Evolutionary conservation across 208 protist species (phyloP).

Genomic region (Leishmania tropica): DNA sequence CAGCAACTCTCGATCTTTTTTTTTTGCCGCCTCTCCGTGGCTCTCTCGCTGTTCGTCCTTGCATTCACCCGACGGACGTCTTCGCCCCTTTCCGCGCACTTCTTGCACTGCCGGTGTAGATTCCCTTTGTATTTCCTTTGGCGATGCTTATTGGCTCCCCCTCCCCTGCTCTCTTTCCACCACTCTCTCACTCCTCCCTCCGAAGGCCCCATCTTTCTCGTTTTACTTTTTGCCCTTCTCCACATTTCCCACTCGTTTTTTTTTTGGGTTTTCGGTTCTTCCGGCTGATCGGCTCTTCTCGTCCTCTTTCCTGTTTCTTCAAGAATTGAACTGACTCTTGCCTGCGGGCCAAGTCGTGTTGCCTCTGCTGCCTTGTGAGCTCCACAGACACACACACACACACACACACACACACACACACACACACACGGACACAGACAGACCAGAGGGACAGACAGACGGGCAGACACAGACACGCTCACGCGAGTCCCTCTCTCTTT

Average conservation of each 20-base stretch:
- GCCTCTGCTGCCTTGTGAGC: background rate
- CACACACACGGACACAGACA: background rate
- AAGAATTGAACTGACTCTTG: background rate
- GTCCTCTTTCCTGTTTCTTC: background rate
- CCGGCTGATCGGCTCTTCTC: background rate
- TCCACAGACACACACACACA: background rate
- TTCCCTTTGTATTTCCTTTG: constrained; percentile 14
- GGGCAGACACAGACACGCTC: too few species aligned
- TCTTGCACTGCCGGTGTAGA: background rate
- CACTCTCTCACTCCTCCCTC: background rate
- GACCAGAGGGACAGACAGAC: too few species aligned
- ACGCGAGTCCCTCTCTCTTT: too few species aligned
- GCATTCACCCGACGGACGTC: background rate
- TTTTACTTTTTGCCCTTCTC: background rate
- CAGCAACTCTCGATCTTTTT: constrained; percentile 15
- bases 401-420: background rate
- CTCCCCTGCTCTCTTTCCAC: background rate
- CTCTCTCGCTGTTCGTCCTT: background rate
- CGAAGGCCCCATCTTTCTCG: background rate
- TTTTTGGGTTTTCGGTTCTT: too few species aligned
- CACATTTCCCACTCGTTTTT: background rate
- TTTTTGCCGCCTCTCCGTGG: background rate
- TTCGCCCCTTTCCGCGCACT: background rate
- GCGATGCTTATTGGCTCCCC: constrained; percentile 4
- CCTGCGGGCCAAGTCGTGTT: background rate